phyloP scores from a whole-genome alignment of 345 rosid species.

The Stellera chamaejasme region DNA sequence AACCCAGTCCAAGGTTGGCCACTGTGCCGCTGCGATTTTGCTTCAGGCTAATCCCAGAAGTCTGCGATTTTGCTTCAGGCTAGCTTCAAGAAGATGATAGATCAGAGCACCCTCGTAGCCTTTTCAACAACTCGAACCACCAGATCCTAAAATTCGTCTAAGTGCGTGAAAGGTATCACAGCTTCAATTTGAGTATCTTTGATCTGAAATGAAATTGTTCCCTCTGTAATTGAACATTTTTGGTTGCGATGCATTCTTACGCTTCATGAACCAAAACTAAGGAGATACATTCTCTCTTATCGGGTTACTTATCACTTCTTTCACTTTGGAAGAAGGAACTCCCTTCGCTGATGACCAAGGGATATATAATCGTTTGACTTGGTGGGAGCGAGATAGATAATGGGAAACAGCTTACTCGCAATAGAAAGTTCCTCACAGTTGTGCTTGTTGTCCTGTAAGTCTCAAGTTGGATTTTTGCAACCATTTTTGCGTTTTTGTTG shows the following conservation, averaged over 20 bases:
- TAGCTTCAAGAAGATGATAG: too few relatives aligned
- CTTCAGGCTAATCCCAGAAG: too few relatives aligned
- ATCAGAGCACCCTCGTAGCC: too few relatives aligned
- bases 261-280: constrained; percentile 10
- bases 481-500: background rate
- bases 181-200: too few relatives aligned
- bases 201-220: too few relatives aligned
- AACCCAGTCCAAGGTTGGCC: too few relatives aligned
- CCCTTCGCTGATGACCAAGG: constrained; percentile 98
- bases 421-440: constrained; percentile 83
- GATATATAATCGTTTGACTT: constrained; percentile 86
- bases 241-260: constrained; percentile 4
- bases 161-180: too few relatives aligned
- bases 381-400: constrained; percentile 99
- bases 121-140: too few relatives aligned
- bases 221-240: too few relatives aligned
- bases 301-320: constrained; percentile 93
- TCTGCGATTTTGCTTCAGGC: too few relatives aligned
- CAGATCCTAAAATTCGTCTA: too few relatives aligned
- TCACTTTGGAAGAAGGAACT: constrained; percentile 99
- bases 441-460: constrained; percentile 95
- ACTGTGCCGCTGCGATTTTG: too few relatives aligned
- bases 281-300: constrained; percentile 8
- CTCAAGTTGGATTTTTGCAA: constrained; percentile 5
- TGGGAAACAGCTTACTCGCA: constrained; percentile 93